Conservation (phyloP, 345 rosid species). For the Citrus inodora region DNA sequence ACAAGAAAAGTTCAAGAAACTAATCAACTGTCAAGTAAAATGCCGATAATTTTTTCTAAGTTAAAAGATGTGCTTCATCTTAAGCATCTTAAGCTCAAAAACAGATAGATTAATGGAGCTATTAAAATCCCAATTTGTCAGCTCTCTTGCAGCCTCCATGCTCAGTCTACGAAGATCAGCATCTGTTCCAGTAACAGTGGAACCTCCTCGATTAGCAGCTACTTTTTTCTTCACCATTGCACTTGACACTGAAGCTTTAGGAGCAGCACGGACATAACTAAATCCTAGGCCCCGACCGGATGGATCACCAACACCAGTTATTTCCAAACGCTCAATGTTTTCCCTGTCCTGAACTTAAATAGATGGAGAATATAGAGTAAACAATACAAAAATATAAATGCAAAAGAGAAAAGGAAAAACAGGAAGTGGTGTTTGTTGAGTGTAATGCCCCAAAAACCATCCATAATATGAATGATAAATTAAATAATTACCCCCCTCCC, state of each 20-base stretch:
- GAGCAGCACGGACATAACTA: slow-evolving; percentile 88
- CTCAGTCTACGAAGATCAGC: slow-evolving; percentile 98
- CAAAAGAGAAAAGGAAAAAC: neutral
- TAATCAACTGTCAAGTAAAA: neutral
- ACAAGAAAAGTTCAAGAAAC: neutral
- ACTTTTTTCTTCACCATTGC: slow-evolving; percentile 77
- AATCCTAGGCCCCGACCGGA: slow-evolving; percentile 97
- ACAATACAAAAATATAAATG: neutral
- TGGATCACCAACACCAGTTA: slow-evolving; percentile 99
- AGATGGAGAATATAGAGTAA: neutral
- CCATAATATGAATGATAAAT: neutral
- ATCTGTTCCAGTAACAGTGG: slow-evolving; percentile 97
- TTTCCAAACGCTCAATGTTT: slow-evolving; percentile 94
- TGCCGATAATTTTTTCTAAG: neutral
- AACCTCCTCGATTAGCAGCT: slow-evolving; percentile 78
- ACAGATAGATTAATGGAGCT: neutral
- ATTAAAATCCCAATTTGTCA: slow-evolving; percentile 12
- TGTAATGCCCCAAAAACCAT: neutral
- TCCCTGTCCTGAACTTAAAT: slow-evolving; percentile 70
- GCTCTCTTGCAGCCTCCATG: slow-evolving; percentile 99
- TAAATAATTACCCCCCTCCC: neutral
- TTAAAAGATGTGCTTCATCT: neutral
- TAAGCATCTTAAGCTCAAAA: neutral
- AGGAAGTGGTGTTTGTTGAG: neutral
- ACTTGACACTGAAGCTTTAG: slow-evolving; percentile 82